Conservation (phyloP, 345 rosid species). For the Eutrema heterophyllum region DNA sequence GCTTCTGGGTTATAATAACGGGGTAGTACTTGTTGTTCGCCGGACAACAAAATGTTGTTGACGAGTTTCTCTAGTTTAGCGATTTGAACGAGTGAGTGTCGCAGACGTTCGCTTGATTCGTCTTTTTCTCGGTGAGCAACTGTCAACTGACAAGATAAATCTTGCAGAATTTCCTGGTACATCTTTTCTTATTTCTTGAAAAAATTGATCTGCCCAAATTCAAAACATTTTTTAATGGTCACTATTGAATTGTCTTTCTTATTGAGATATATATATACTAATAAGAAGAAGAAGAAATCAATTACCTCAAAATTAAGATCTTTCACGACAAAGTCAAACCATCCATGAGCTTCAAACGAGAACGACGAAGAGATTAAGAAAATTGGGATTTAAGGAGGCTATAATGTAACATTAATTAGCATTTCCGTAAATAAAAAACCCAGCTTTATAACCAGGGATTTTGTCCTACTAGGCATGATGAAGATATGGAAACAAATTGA, state of each 20-base stretch:
- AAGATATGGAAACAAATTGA: neutral
- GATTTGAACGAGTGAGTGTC: neutral
- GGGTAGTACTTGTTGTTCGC: neutral
- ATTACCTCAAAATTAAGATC: neutral
- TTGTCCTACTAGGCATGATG: neutral
- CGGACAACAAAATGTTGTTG: slow-evolving; percentile 2
- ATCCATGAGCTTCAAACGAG: neutral
- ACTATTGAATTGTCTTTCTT: neutral
- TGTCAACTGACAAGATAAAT: neutral
- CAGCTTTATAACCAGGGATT: neutral
- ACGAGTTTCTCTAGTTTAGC: neutral
- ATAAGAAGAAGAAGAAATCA: neutral
- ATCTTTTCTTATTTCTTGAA: neutral
- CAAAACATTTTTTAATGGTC: neutral
- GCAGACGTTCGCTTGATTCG: slow-evolving; percentile 23
- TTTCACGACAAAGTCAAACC: neutral
- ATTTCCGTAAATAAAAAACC: neutral
- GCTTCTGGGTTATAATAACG: neutral
- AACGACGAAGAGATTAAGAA: neutral
- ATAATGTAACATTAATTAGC: neutral
- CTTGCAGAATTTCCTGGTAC: slow-evolving; percentile 5
- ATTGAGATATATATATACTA: neutral
- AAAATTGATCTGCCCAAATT: neutral
- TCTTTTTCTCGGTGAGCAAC: slow-evolving; percentile 24
- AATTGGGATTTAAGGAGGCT: neutral